Conservation (phyloP, 2,329 filamentous ascomycete genomes). For the Fusarium scirpi region DNA sequence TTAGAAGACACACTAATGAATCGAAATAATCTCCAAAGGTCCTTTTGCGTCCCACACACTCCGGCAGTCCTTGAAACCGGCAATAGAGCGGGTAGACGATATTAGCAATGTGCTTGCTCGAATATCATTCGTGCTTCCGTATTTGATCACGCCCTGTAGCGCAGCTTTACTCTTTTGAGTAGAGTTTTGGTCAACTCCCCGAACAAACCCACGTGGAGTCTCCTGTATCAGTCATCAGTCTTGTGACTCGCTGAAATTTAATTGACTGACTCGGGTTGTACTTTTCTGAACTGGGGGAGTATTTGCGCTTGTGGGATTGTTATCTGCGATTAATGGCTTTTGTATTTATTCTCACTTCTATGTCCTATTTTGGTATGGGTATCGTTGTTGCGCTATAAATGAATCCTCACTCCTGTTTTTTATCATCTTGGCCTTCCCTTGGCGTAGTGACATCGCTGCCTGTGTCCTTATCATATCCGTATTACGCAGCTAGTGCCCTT, state of each 20-base stretch:
- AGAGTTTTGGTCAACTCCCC: conserved; percentile 26
- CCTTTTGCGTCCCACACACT: conserved; percentile 1
- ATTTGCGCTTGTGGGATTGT: not conserved
- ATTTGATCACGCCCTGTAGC: conserved; percentile 10
- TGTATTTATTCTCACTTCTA: not conserved
- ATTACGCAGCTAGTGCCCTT: not conserved
- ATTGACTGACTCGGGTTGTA: not conserved
- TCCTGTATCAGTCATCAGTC: conserved; percentile 1
- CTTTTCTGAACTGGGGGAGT: not conserved
- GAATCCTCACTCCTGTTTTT: conserved; percentile 11
- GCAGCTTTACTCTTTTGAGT: conserved; percentile 19
- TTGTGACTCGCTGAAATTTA: not conserved
- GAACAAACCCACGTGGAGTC: conserved; percentile 28
- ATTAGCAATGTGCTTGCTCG: not conserved
- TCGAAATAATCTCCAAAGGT: not conserved
- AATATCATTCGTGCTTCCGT: conserved; percentile 24
- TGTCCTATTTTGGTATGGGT: conserved; percentile 29
- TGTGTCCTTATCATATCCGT: not conserved
- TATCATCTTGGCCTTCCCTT: conserved; percentile 6
- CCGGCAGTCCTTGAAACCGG: conserved; percentile 15
- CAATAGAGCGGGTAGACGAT: conserved; percentile 15
- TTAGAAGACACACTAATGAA: not conserved
- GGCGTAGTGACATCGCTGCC: not conserved
- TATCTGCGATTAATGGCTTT: no score
- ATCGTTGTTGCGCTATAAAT: conserved; percentile 39